These are phyloP conservation scores for Nigrospora osmanthi DNA, from an alignment of 2,329 filamentous ascomycete species.

Conservation along the genomic window DNA sequence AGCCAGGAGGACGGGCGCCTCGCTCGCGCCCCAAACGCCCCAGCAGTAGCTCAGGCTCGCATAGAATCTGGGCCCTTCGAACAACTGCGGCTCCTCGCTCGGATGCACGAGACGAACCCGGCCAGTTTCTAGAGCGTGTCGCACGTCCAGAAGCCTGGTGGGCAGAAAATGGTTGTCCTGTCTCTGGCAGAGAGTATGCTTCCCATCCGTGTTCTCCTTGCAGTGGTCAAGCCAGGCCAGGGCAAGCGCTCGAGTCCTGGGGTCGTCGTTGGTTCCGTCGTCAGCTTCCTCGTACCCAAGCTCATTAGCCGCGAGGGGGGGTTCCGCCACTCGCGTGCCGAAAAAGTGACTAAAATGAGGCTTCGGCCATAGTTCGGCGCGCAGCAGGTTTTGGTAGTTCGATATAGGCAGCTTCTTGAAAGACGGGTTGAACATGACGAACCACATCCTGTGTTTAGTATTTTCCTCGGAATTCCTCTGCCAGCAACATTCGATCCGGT, in stretches of 20 bases:
- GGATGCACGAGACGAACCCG: not conserved
- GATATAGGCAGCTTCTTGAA: not conserved
- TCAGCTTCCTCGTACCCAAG: not conserved
- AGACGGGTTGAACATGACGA: not conserved
- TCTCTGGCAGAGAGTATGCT: not conserved
- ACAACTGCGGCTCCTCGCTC: not conserved
- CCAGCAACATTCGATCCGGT: not conserved
- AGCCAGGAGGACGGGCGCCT: not conserved
- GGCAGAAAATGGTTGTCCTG: not conserved
- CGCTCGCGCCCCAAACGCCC: not conserved
- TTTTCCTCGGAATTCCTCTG: not conserved
- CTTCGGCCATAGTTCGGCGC: not conserved
- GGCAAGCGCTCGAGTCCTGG: not conserved
- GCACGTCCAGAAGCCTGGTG: not conserved
- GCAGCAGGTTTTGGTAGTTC: not conserved
- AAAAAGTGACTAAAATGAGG: not conserved
- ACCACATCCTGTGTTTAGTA: not conserved
- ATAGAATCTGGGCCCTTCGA: not conserved
- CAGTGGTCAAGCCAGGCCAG: not conserved
- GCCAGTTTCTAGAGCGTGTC: not conserved
- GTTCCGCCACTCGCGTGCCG: not conserved
- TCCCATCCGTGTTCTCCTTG: not conserved
- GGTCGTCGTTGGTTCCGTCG: not conserved
- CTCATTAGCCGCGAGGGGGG: not conserved
- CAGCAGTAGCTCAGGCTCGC: not conserved